Evolutionary conservation across 768 basidiomycete genomes (phyloP), one percentile per base, ranked within the genome.

Genomic region (Lactarius vividus): DNA sequence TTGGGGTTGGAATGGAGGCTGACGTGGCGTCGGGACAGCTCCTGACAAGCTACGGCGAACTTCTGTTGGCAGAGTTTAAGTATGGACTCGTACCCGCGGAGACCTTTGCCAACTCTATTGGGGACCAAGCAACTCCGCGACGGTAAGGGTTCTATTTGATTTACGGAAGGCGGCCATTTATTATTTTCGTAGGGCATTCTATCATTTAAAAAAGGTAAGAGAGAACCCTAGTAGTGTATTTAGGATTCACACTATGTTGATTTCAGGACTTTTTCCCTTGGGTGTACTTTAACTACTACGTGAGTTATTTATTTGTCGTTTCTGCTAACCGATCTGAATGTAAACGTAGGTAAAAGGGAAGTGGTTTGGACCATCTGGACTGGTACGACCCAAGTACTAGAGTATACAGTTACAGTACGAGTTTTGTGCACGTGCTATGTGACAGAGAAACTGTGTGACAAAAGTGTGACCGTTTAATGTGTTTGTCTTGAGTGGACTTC

Each of bases 1-100:
- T 20, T 42, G 6, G 39, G 20, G 9, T 57, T 65, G 29, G n/a
- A 28, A 15, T 63, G 63, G 64, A 37, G 62, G 54, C n/a, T 63
- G 40, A 63, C 6, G 29, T 28, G 15, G 56, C 15, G 57, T 33
- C 10, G n/a, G 42, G 28, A 31, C 66, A 92, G 91, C 81, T 93
- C 9, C 79, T 93, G 69, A 92, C 90, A 53, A 90, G 89, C 33
- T 92, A 93, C 70, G 90, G 89, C 20, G 82, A 91, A 76, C 76
- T 92, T 49, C 84, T 98, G 85, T 82, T 98, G 61, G 89, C 92
- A 31, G 96, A 98, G 76, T 98, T 98, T 83, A 92, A 91, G 75
- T 99, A 98, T 75, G 95, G 92, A 18, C 78, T 88, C 1, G 84
- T 88, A 73, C 92, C 94, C 1, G 88, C 94, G 71, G 96, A 98